phyloP scores from a whole-genome alignment of 495 filamentous ascomycete genomes.

The Pseudomonodictys pantanalensis region DNA sequence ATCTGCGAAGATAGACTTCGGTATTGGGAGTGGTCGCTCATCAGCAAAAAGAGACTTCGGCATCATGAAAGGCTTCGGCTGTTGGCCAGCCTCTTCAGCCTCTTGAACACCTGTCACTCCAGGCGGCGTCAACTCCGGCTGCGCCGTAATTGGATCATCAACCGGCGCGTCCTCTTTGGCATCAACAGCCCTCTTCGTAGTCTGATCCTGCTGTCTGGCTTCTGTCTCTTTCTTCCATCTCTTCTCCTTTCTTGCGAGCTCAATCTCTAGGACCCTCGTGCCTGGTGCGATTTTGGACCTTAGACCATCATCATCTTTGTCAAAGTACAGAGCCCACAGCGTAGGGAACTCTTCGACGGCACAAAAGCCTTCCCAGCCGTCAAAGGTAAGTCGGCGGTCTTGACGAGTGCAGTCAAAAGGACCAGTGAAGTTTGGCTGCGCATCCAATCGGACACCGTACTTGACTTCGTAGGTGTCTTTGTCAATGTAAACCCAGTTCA shows the following conservation, averaged over 20 bases:
- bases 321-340: slow-evolving; percentile 35
- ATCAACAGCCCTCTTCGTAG: slow-evolving; percentile 21
- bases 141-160: slow-evolving; percentile 13
- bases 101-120: not conserved
- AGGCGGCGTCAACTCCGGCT: slow-evolving; percentile 1
- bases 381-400: slow-evolving; percentile 37
- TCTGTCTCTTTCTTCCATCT: slow-evolving; percentile 18
- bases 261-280: slow-evolving; percentile 24
- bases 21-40: not conserved
- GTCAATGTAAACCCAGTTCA: slow-evolving; percentile 42
- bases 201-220: slow-evolving; percentile 27
- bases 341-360: slow-evolving; percentile 36
- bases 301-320: slow-evolving; percentile 34
- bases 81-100: not conserved
- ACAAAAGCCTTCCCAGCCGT: slow-evolving; percentile 41
- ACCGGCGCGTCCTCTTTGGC: slow-evolving; percentile 16
- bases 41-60: slow-evolving; percentile 11
- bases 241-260: slow-evolving; percentile 29
- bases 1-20: not conserved
- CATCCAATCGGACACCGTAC: slow-evolving; percentile 37
- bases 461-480: slow-evolving; percentile 37
- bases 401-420: slow-evolving; percentile 39
- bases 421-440: slow-evolving; percentile 34
- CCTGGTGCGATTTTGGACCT: slow-evolving; percentile 18
- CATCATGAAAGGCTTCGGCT: slow-evolving; percentile 12